Conservation (phyloP, 2,329 filamentous ascomycete species). For the Aureobasidium mangrovei region DNA sequence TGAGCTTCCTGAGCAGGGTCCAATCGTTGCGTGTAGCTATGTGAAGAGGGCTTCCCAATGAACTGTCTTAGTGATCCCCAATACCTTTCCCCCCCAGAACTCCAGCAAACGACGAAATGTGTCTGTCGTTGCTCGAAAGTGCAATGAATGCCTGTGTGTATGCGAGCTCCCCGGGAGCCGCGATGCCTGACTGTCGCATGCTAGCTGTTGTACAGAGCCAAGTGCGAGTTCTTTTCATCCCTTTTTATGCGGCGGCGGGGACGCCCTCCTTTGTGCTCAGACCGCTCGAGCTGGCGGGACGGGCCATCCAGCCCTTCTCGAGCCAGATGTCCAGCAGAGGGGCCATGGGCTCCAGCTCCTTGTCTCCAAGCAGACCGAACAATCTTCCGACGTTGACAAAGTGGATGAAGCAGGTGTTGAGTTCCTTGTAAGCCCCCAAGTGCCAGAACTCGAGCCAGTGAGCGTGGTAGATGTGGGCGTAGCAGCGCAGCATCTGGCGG, state of each 20-base stretch:
- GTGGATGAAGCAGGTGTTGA: constrained; percentile 47
- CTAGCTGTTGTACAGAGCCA: no score
- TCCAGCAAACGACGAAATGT: no score
- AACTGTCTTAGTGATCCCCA: no score
- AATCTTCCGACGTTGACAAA: constrained; percentile 62
- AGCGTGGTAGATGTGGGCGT: constrained; percentile 44
- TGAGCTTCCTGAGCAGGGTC: neutral
- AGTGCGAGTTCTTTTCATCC: no score
- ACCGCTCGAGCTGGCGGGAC: constrained; percentile 13
- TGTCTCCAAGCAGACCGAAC: constrained; percentile 67
- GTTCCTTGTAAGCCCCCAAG: constrained; percentile 39
- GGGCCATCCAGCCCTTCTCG: constrained; percentile 66
- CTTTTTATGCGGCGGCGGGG: neutral
- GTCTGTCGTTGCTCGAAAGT: no score
- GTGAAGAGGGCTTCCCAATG: no score
- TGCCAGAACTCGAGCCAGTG: constrained; percentile 47
- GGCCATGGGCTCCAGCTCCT: constrained; percentile 93
- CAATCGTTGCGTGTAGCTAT: no score
- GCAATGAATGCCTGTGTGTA: no score
- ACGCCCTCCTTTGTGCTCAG: constrained; percentile 11
- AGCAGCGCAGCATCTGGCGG: constrained; percentile 47
- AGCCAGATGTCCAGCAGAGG: constrained; percentile 88
- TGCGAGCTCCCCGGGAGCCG: no score
- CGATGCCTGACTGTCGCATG: no score
- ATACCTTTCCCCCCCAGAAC: no score